A percentile compares a stretch with the other conserved stretches of the same genome.
Evolutionary conservation across 768 basidiomycete species (phyloP).

Genomic region (Gloeostereum incarnatum): DNA sequence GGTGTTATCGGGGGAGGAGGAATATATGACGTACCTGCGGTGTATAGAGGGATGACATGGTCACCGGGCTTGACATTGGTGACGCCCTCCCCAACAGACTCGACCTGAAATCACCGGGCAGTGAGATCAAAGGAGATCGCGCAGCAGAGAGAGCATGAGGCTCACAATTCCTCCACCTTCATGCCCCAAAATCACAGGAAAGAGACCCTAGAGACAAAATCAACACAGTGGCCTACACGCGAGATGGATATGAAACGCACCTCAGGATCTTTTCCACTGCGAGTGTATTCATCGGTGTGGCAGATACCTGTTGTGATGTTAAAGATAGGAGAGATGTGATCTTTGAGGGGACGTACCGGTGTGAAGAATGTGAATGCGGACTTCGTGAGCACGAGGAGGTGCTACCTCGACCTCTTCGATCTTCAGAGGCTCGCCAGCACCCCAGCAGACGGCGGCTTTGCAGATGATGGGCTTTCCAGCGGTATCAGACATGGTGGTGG

Average conservation of each 20-base stretch:
- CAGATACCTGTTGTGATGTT: conserved; percentile 59
- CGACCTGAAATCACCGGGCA: conserved; percentile 48
- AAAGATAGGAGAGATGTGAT: conserved; percentile 6
- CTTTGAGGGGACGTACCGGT: conserved; percentile 47
- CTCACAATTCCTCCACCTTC: conserved; percentile 88
- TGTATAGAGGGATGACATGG: conserved; percentile 96
- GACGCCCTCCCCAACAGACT: conserved; percentile 97
- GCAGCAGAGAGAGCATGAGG: conserved; percentile 6
- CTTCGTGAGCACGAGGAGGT: conserved; percentile 85
- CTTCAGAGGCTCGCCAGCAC: conserved; percentile 74
- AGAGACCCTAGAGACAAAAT: conserved; percentile 50
- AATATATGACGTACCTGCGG: conserved; percentile 55
- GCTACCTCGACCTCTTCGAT: conserved; percentile 92
- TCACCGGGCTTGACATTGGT: conserved; percentile 71
- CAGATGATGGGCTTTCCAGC: conserved; percentile 73
- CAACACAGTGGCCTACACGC: conserved; percentile 7
- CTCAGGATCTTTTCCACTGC: conserved; percentile 94
- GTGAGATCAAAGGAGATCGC: conserved; percentile 5
- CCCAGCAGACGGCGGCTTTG: conserved; percentile 96
- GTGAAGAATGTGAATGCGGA: conserved; percentile 86
- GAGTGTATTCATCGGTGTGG: conserved; percentile 97
- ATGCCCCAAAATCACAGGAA: conserved; percentile 91
- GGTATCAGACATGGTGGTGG: conserved; percentile 56
- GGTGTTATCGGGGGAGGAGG: background rate
- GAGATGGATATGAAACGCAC: conserved; percentile 27